Evolutionary conservation across 768 basidiomycete genomes (phyloP).

Genomic region (Trametes gibbosa): DNA sequence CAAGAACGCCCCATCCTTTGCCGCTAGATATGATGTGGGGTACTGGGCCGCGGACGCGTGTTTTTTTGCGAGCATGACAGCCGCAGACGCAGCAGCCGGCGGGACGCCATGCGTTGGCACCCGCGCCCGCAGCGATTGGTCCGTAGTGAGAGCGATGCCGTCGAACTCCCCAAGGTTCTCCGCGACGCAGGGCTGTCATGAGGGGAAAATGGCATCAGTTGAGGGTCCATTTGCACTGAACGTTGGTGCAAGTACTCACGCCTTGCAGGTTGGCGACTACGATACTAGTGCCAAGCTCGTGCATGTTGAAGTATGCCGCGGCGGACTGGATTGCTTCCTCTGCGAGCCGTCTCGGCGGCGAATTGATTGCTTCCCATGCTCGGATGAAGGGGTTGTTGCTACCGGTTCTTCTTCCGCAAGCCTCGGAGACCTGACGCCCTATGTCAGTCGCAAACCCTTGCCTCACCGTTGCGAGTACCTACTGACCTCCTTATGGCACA

Average conservation of each 20-base stretch:
- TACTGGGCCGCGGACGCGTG: slow-evolving; percentile 39
- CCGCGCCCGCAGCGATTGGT: slow-evolving; percentile 6
- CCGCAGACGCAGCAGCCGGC: not conserved
- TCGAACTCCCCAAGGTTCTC: slow-evolving; percentile 12
- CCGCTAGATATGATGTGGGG: slow-evolving; percentile 36
- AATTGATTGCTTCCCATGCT: slow-evolving; percentile 20
- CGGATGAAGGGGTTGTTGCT: slow-evolving; percentile 4
- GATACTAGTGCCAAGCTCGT: slow-evolving; percentile 30
- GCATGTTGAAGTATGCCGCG: slow-evolving; percentile 40
- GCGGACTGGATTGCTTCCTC: slow-evolving; percentile 47
- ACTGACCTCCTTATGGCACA: slow-evolving; percentile 50
- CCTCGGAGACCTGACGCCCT: slow-evolving; percentile 9
- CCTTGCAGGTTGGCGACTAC: slow-evolving; percentile 4
- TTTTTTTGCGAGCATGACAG: slow-evolving; percentile 31
- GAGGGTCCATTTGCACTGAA: not conserved
- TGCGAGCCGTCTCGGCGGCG: slow-evolving; percentile 37
- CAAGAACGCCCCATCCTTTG: slow-evolving; percentile 32
- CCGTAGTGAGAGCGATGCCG: slow-evolving; percentile 7
- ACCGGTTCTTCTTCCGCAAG: not conserved
- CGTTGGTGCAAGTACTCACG: not conserved
- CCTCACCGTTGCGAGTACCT: not conserved
- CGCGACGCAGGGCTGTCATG: slow-evolving; percentile 7
- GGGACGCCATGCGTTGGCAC: not conserved
- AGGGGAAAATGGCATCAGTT: not conserved
- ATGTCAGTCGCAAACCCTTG: slow-evolving; percentile 3